Evolutionary conservation across 2,329 filamentous ascomycete genomes (phyloP).

Genomic region (Sodiomyces alkalinus): DNA sequence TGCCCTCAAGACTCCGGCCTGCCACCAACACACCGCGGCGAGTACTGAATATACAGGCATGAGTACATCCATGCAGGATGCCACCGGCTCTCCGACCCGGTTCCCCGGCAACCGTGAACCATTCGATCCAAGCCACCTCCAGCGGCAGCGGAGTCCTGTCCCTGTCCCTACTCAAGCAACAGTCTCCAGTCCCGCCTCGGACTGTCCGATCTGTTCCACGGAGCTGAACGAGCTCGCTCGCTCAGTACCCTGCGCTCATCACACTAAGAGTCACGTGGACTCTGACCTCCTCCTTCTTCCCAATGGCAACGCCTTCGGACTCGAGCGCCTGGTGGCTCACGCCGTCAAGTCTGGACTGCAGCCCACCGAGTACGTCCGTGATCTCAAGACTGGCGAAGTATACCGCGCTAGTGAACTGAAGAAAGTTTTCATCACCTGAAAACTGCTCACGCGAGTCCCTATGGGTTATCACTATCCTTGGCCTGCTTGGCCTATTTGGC

Average conservation of each 20-base stretch:
- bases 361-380: constrained; percentile 48
- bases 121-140: too few relatives aligned
- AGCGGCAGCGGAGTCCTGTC: too few relatives aligned
- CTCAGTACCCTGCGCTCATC: constrained; percentile 84
- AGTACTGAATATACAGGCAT: too few relatives aligned
- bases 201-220: constrained; percentile 85
- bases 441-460: too few relatives aligned
- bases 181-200: constrained; percentile 3
- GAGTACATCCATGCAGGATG: too few relatives aligned
- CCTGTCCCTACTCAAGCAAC: too few relatives aligned
- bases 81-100: too few relatives aligned
- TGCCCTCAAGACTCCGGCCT: constrained; percentile 88
- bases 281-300: constrained; percentile 75
- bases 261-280: constrained; percentile 87
- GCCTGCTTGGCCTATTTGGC: too few relatives aligned
- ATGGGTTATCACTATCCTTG: too few relatives aligned
- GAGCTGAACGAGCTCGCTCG: constrained; percentile 86
- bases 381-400: constrained; percentile 60
- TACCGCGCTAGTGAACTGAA: constrained; percentile 49
- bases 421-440: constrained; percentile 79
- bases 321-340: constrained; percentile 56
- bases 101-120: too few relatives aligned
- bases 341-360: constrained; percentile 64
- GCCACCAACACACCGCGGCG: constrained; percentile 51
- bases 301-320: constrained; percentile 74